Evolutionary conservation across 176 grass and related monocot species (phyloP).

Genomic region (Ananas comosus): DNA sequence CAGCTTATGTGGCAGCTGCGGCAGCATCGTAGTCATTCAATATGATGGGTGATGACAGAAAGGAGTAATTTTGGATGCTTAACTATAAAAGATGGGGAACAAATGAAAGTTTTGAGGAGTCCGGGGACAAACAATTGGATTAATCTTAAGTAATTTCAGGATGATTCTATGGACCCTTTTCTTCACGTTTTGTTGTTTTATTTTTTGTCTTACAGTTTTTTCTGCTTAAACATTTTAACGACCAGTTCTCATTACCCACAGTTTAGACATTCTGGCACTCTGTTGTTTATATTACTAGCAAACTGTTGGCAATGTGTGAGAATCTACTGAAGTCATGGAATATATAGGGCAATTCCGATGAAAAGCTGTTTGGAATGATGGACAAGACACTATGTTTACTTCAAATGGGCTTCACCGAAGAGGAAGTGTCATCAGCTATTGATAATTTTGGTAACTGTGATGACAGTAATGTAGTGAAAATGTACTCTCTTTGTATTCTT

Average conservation of each 20-base stretch:
- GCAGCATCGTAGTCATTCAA: no score
- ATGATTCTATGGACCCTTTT: no score
- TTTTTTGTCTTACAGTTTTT: not conserved
- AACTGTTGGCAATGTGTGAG: constrained; percentile 10
- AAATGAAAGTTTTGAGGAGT: no score
- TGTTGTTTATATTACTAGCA: not conserved
- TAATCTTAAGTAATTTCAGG: no score
- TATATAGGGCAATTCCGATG: constrained; percentile 33
- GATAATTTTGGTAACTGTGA: constrained; percentile 59
- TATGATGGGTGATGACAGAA: no score
- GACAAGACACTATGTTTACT: constrained; percentile 51
- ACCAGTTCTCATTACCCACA: not conserved
- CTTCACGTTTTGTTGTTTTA: not conserved
- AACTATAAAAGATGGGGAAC: no score
- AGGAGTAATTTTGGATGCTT: no score
- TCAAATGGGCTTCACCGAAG: constrained; percentile 78
- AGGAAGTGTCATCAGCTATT: constrained; percentile 84
- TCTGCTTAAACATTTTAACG: not conserved
- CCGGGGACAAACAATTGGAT: no score
- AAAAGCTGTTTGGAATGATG: constrained; percentile 64
- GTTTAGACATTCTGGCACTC: not conserved
- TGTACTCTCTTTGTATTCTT: not conserved
- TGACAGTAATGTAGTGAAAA: no score
- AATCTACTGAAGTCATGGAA: not conserved
- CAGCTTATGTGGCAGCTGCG: no score